Base-by-base conservation (phyloP, 1,284 basidiomycete species). In the Leucocoprinus gongylophorus region DNA sequence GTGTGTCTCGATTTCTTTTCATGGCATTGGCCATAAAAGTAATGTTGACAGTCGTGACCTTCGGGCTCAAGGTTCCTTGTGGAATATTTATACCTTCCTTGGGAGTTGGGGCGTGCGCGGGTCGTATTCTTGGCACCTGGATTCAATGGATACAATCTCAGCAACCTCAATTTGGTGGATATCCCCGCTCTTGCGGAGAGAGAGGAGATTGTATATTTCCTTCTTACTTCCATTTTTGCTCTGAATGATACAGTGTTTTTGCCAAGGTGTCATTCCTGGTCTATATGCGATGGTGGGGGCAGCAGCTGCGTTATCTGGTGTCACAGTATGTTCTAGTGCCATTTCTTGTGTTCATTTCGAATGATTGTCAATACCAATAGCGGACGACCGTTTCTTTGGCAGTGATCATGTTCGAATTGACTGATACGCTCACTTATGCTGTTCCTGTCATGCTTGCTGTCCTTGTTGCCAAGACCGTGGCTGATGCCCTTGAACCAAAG, bases 81-180 rank as follows among this genome's bases (percentile, higher is more conserved):
- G 95, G 95, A 1, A 95, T 99, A 60, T 99, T 99, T 69, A 91
- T 99, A 26, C 95, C 97, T 0, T 93, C 94, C 0, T 80, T 99
- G 26, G 94, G 91, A 18, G 94, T 97, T n/a, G 97, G 95, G 17
- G 97, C 95, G 0, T 95, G 93, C 61, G 91, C 91, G 41, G 95
- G 95, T 2, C 79, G 95, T 20, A 85, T 97, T 46, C 64, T 95
- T 21, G 97, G 97, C 18, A 83, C 97, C 40, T 61, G 74, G 2
- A 80, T 98, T 67, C 91, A 95, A 65, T 89, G 83, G 68, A 61
- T 87, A 50, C 87, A 91, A 62, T 81, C 75, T 65, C 75, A 74
- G 41, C 69, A 87, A 60, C 89, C 92, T 0, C 58, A 80, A 30
- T 71, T 75, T 30, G 49, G 49, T 32, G 58, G 71, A 0, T 67